Base-by-base conservation (phyloP, 2,329 filamentous ascomycete genomes). In the Byssoonygena ceratinophila region DNA sequence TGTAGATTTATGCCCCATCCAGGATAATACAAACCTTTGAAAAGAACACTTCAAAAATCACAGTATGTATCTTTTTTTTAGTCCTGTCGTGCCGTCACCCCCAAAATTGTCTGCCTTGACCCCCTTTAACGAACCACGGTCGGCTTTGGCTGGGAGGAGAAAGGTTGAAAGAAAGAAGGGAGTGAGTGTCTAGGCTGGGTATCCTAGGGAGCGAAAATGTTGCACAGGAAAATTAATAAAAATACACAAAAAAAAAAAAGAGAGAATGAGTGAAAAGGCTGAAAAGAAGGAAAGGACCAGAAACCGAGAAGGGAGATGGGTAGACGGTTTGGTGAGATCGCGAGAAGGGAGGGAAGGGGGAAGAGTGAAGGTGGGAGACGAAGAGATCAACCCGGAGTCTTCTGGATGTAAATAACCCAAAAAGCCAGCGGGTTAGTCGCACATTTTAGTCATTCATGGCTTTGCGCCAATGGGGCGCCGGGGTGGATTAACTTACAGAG, bases 301-400 rank as follows among this genome's bases (percentile, higher is more conserved):
- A 60, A 58, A 50, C 43, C 52, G 55, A 45, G 46, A 48, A 54
- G 60, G 55, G 55, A 54, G 60, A 57, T 56, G 59, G 57, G 54
- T 25, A 51, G 52, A 40, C 40, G 43, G 55, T 51, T 45, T 49
- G 56, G 44, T 50, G 47, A 31, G 27, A 31, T 34, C 31, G 40
- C 27, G 45, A 25, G 25, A 31, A 32, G 60, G 23, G 25, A 32
- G 23, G 40, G 11, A 34, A 20, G 16, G 2, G 20, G n/a, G 46
- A 49, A 14, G 39, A 27, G 25, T 18, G 12, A 37, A 27, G n/a
- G 25, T 14, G 23, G 44, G 56, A 58, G 62, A 22, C 60, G 61
- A 62, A 60, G 58, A 50, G 59, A 54, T 53, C 20, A 32, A 32
- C 41, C 56, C 16, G 18, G 18, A 34, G 25, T 14, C 14, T 20